These are phyloP conservation scores for Didymella sp. DNA, from an alignment of 2,329 filamentous ascomycete genomes.

Conservation along the genomic window DNA sequence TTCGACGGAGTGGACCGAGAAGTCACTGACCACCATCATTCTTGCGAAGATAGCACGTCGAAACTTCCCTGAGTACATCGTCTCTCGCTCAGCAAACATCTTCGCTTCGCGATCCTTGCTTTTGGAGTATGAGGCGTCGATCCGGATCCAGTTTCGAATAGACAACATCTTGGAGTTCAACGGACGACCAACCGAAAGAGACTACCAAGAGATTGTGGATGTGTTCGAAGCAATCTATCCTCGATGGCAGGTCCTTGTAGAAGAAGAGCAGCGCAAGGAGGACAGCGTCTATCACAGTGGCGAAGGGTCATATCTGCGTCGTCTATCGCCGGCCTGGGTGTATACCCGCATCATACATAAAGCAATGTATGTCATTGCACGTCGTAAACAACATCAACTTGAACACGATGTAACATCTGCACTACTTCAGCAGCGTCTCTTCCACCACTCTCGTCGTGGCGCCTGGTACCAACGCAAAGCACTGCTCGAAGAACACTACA, in stretches of 20 bases:
- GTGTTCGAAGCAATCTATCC: conserved; percentile 78
- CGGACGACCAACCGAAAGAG: conserved; percentile 70
- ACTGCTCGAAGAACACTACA: conserved; percentile 92
- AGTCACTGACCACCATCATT: conserved; percentile 93
- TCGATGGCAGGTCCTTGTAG: conserved; percentile 77
- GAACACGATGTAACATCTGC: conserved; percentile 79
- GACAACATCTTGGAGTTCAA: conserved; percentile 84
- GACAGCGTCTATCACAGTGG: conserved; percentile 77
- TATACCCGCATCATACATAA: conserved; percentile 95
- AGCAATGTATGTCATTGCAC: conserved; percentile 76
- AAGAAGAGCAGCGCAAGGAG: conserved; percentile 80
- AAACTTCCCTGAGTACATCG: conserved; percentile 89
- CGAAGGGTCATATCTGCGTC: conserved; percentile 86
- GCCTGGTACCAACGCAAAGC: conserved; percentile 97
- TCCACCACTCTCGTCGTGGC: conserved; percentile 83
- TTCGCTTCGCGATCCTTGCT: conserved; percentile 78
- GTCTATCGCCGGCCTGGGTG: conserved; percentile 89
- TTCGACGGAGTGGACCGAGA: conserved; percentile 96
- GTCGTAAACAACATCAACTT: conserved; percentile 78
- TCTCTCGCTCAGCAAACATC: conserved; percentile 87
- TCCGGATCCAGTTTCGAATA: conserved; percentile 80
- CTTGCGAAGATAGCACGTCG: conserved; percentile 85
- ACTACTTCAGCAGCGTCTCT: conserved; percentile 79
- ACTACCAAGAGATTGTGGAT: conserved; percentile 71
- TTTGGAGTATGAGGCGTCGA: conserved; percentile 86